Conservation (phyloP, 2,329 filamentous ascomycete species). For the Celoporthe dispersa region DNA sequence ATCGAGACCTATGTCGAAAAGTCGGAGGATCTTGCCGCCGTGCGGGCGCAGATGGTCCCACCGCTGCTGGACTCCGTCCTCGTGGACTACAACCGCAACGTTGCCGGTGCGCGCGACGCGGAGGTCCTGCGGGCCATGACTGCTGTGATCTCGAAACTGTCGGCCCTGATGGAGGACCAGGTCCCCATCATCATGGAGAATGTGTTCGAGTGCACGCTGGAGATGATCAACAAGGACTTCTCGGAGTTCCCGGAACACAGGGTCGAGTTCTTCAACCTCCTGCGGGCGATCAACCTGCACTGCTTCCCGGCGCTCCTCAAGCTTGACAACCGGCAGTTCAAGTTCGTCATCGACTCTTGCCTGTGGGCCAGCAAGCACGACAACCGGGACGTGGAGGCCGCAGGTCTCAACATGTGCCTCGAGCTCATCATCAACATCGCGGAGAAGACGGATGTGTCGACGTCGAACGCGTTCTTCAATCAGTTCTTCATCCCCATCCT, state of each 20-base stretch:
- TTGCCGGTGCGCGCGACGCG: slow-evolving; percentile 91
- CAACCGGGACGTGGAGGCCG: slow-evolving; percentile 95
- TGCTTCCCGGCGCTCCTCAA: slow-evolving; percentile 95
- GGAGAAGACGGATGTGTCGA: slow-evolving; percentile 82
- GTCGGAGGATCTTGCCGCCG: slow-evolving; percentile 92
- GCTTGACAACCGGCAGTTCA: slow-evolving; percentile 95
- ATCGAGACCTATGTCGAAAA: slow-evolving; percentile 99
- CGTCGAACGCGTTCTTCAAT: slow-evolving; percentile 95
- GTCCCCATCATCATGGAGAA: slow-evolving; percentile 98
- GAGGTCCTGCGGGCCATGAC: slow-evolving; percentile 98
- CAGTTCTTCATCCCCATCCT: slow-evolving; percentile 95
- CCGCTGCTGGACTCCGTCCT: slow-evolving; percentile 91
- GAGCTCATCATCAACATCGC: slow-evolving; percentile 98
- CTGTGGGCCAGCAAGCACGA: slow-evolving; percentile 99
- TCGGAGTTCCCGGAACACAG: slow-evolving; percentile 98
- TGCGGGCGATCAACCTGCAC: slow-evolving; percentile 93
- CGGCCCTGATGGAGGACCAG: slow-evolving; percentile 96
- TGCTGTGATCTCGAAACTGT: slow-evolving; percentile 93
- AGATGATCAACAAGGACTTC: slow-evolving; percentile 99
- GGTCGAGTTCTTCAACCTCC: slow-evolving; percentile 98
- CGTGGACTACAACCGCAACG: slow-evolving; percentile 95
- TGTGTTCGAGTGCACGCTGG: slow-evolving; percentile 96
- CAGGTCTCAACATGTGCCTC: slow-evolving; percentile 96
- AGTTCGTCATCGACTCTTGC: slow-evolving; percentile 98
- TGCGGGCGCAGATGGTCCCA: slow-evolving; percentile 93